Evolutionary conservation across 2,329 filamentous ascomycete species (phyloP), one percentile per base, ranked within the genome.

Genomic region (Nemania abortiva): DNA sequence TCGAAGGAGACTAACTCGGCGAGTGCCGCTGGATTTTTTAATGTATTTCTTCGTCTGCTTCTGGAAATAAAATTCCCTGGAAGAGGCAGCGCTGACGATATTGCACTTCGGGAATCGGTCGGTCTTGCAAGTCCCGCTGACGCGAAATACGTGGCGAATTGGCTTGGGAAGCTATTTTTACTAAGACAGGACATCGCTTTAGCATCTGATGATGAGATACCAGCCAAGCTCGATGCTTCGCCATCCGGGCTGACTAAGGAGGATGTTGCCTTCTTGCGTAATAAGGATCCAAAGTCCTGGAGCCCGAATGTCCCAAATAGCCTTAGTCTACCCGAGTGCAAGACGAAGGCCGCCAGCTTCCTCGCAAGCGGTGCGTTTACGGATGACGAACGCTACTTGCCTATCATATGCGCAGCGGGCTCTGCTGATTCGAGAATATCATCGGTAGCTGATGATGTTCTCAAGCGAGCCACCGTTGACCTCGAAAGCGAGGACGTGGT

Each of bases 311-410:
- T 85, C 73, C 81, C 84, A 72, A 84, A 90, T 74, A 88, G 91
- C 0, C 79, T 93, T 61, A 92, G 90, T 73, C 79, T 95, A 42
- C 84, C 88, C 0, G 89, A 92, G 74, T 90, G 90, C 3, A 94
- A 95, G 76, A 86, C 89, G 3, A 88, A 90, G 55, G 88, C 89
- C 5, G 86, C 91, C 5, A 88, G 86, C 24, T 90, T 98, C 63
- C 83, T 99, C 22, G 90, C 92, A 2, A 97, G 93, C 76, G 94
- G 93, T 4, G 90, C 95, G 6, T 98, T 99, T 79, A 90, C 84
- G 0, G 94, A 98, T 70, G 82, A 89, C 0, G 93, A 98, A 77
- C 90, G 94, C 37, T 94, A 98, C 74, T 80, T 98, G 13, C 92
- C 95, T 0, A 92, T 94, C 0, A 81, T 98, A 0, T 94, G 92